Evolutionary conservation across 345 rosid genomes (phyloP), one percentile per base, ranked within the genome.

Genomic region (Salix dunnii): DNA sequence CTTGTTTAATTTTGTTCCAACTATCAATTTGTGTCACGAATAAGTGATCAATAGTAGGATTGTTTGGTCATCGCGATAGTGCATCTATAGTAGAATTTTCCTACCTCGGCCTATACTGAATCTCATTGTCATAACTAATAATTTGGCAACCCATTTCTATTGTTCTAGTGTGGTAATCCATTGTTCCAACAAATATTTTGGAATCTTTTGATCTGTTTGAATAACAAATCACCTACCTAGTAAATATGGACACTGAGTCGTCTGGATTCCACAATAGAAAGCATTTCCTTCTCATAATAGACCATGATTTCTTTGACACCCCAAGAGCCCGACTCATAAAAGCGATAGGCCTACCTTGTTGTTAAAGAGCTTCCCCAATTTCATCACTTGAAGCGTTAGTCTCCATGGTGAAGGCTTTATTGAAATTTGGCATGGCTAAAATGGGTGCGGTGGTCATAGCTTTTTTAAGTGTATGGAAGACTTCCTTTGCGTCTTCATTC

Each of bases 241-340:
- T 2, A 28, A 28, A 28, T 28, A 28, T 28, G 40, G 62, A 0
- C 70, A 4, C 61, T 61, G 63, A 23, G 42, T 11, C n/a, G 14
- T 1, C 53, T 21, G 4, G 48, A 16, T 18, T 53, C 20, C 16
- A 31, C 25, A 2, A 72, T 31, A 1, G 67, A 16, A 36, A 53
- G 20, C 67, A 72, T 28, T 27, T 72, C 75, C 31, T 21, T 72
- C 2, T 30, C 66, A 72, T 72, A 72, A 66, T 58, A 7, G 66
- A 28, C 30, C 30, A 28, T 28, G 30, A 28, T 28, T 28, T 28
- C 30, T 28, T 28, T 28, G 30, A 28, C 30, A 28, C 30, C 30
- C 30, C 30, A 28, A 28, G 30, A 28, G 30, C 30, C 2, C 30
- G 30, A 28, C 30, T 28, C 30, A 28, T 28, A 28, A 28, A 28